Conservation (phyloP, 495 filamentous ascomycete genomes). For the Elasticomyces elasticus region DNA sequence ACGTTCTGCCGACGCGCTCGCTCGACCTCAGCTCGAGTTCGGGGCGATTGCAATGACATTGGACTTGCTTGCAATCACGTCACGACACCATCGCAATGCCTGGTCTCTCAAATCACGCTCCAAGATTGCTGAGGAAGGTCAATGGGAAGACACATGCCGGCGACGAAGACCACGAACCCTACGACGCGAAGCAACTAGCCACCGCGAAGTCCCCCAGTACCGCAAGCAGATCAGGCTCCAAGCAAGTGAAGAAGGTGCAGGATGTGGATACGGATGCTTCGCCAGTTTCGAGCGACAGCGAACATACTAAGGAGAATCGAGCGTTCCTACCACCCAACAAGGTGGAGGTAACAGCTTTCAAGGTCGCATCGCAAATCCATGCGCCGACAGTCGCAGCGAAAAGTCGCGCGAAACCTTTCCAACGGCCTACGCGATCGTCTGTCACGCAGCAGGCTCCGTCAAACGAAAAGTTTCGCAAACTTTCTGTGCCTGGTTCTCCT, state of each 20-base stretch:
- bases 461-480: background rate
- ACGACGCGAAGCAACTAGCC: background rate
- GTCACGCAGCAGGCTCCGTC: background rate
- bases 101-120: no score
- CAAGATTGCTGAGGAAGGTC: background rate
- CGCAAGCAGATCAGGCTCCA: background rate
- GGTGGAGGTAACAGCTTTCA: background rate
- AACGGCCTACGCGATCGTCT: background rate
- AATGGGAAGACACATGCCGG: conserved; percentile 9
- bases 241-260: background rate
- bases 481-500: background rate
- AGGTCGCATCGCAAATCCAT: background rate
- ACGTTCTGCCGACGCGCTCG: background rate
- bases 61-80: no score
- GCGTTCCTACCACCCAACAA: background rate
- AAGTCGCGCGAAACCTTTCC: background rate
- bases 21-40: background rate
- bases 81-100: no score
- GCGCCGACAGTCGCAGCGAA: background rate
- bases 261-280: conserved; percentile 9
- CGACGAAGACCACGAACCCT: conserved; percentile 7
- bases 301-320: background rate
- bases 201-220: conserved; percentile 10
- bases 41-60: no score
- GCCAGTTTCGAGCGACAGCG: conserved; percentile 14